These are phyloP conservation scores for Kodamaea leandrae DNA, from an alignment of 805 yeast genomes.

Conservation along the genomic window DNA sequence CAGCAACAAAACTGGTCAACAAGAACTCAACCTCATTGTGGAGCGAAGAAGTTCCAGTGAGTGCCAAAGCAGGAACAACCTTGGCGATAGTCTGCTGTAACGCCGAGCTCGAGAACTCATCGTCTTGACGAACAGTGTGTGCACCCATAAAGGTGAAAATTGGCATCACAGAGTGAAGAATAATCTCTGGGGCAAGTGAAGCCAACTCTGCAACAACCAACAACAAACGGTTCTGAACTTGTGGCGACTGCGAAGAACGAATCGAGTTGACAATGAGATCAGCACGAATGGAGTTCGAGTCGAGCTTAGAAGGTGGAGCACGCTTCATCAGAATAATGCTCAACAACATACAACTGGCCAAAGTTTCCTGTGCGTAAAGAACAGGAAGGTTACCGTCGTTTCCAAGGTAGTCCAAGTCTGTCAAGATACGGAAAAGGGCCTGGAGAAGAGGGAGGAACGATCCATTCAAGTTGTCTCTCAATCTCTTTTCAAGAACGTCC, in stretches of 20 bases:
- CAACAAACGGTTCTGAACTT: conserved; percentile 85
- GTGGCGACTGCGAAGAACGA: conserved; percentile 86
- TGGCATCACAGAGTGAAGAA: conserved; percentile 98
- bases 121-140: conserved; percentile 93
- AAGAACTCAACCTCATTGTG: conserved; percentile 75
- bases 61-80: conserved; percentile 80
- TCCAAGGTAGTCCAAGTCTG: conserved; percentile 81
- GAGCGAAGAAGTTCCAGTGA: conserved; percentile 41
- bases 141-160: conserved; percentile 99
- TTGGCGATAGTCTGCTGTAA: conserved; percentile 87
- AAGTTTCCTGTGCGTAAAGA: conserved; percentile 82
- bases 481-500: conserved; percentile 66
- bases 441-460: conserved; percentile 32
- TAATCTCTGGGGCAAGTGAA: conserved; percentile 82
- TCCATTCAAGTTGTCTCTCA: conserved; percentile 23
- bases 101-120: conserved; percentile 88
- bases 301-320: conserved; percentile 29
- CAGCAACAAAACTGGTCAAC: conserved; percentile 86
- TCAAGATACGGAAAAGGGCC: conserved; percentile 57
- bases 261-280: conserved; percentile 90
- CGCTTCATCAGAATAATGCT: conserved; percentile 56
- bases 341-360: conserved; percentile 81
- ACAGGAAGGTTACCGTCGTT: conserved; percentile 91
- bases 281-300: conserved; percentile 72
- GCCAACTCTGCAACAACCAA: conserved; percentile 87